Evolutionary conservation across 2,329 filamentous ascomycete genomes (phyloP).

Genomic region (Cordyceps tenuipes): DNA sequence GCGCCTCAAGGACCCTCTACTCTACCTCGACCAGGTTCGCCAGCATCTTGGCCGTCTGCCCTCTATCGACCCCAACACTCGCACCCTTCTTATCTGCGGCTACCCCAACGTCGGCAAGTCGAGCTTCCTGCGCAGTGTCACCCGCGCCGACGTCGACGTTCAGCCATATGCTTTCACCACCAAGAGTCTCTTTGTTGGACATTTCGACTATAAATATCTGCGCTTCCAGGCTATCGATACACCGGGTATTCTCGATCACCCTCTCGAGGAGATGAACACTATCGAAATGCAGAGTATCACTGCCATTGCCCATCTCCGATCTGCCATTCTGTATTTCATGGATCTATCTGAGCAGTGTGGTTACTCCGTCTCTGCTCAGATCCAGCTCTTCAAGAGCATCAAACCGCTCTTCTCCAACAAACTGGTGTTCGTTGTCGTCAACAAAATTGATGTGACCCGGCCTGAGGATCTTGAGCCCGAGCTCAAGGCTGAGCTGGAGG

Average conservation of each 20-base stretch:
- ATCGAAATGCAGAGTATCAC: conserved; percentile 99
- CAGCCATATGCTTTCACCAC: conserved; percentile 99
- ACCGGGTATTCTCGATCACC: conserved; percentile 95
- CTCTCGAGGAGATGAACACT: conserved; percentile 98
- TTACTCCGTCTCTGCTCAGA: conserved; percentile 86
- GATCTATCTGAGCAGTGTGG: conserved; percentile 95
- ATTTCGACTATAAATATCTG: conserved; percentile 82
- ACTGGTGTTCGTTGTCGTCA: conserved; percentile 90
- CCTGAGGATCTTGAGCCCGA: conserved; percentile 80
- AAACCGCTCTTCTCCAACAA: conserved; percentile 97
- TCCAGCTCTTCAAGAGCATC: conserved; percentile 91
- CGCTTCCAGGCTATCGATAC: conserved; percentile 79
- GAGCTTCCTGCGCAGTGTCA: conserved; percentile 87
- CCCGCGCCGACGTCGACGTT: conserved; percentile 89
- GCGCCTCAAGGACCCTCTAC: conserved; percentile 84
- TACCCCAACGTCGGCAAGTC: conserved; percentile 98
- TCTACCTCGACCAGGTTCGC: conserved; percentile 85
- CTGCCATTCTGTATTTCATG: conserved; percentile 96
- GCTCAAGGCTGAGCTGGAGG: conserved; percentile 67
- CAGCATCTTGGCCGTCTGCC: conserved; percentile 96
- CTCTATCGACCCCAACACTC: conserved; percentile 95
- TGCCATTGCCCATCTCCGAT: conserved; percentile 91
- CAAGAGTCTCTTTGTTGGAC: conserved; percentile 92
- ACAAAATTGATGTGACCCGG: conserved; percentile 91
- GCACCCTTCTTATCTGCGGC: conserved; percentile 91